These are phyloP conservation scores for Phytophthora hybrid DNA, from an alignment of 352 stramenopile genomes.

Conservation along the genomic window DNA sequence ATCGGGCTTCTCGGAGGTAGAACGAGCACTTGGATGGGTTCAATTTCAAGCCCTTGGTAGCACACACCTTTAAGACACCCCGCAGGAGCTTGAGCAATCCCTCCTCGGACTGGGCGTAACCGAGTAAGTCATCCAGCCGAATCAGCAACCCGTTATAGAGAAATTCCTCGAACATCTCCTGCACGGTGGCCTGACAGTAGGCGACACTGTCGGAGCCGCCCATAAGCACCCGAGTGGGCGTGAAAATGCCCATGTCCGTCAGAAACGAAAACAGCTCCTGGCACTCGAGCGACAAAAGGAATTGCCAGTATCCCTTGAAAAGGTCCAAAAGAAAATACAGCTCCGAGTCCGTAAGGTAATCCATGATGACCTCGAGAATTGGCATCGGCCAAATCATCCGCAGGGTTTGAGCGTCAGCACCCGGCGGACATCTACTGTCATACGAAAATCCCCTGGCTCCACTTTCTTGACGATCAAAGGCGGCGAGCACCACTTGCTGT, in stretches of 20 bases:
- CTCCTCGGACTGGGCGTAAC: not conserved
- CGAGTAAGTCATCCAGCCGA: slow-evolving; percentile 16
- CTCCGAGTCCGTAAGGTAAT: not conserved
- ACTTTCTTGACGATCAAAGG: slow-evolving; percentile 1
- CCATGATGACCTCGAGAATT: slow-evolving; percentile 17
- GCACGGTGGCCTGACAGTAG: slow-evolving; percentile 10
- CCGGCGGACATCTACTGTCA: slow-evolving; percentile 5
- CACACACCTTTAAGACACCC: not conserved
- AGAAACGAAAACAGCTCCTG: slow-evolving; percentile 18
- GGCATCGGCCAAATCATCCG: slow-evolving; percentile 14
- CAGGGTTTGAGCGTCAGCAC: too few relatives aligned
- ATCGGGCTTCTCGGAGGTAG: not conserved
- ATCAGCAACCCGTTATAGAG: slow-evolving; percentile 21
- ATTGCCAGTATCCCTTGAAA: slow-evolving; percentile 22
- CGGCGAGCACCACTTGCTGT: too few relatives aligned
- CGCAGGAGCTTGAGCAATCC: too few relatives aligned
- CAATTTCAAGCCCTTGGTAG: not conserved
- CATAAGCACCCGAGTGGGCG: slow-evolving; percentile 12
- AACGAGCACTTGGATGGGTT: not conserved
- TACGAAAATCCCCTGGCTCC: slow-evolving; percentile 1
- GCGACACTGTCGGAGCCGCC: slow-evolving; percentile 13
- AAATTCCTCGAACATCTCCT: slow-evolving; percentile 19
- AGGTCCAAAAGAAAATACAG: slow-evolving; percentile 21
- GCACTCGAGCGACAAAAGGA: slow-evolving; percentile 8
- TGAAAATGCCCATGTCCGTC: slow-evolving; percentile 12